Conservation (phyloP, 352 stramenopile species). For the Phytophthora cryptogea region DNA sequence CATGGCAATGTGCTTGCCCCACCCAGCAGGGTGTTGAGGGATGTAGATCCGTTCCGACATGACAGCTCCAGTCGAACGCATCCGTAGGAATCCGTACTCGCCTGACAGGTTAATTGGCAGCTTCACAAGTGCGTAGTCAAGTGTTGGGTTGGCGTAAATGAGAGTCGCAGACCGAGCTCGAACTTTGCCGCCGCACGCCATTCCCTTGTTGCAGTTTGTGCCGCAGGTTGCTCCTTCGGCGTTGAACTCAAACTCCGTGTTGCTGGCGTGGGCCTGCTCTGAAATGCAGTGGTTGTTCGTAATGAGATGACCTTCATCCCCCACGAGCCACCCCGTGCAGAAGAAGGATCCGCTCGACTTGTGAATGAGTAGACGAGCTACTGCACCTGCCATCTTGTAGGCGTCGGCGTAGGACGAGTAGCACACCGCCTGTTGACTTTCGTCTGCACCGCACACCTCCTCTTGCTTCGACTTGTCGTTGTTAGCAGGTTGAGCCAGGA, state of each 20-base stretch:
- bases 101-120: constrained; percentile 51
- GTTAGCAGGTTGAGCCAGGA: constrained; percentile 33
- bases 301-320: constrained; percentile 71
- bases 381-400: constrained; percentile 37
- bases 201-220: constrained; percentile 37
- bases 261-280: constrained; percentile 42
- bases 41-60: constrained; percentile 71
- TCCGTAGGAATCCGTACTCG: constrained; percentile 59
- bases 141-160: constrained; percentile 32
- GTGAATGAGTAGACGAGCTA: constrained; percentile 69
- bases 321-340: constrained; percentile 79
- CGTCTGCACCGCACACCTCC: constrained; percentile 65
- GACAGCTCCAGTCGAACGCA: constrained; percentile 48
- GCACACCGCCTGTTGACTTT: constrained; percentile 63
- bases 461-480: constrained; percentile 35
- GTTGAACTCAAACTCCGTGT: constrained; percentile 72
- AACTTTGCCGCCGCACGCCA: constrained; percentile 51
- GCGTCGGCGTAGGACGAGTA: constrained; percentile 28
- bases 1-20: constrained; percentile 71
- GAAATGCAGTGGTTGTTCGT: constrained; percentile 85
- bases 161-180: constrained; percentile 39
- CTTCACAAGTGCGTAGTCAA: constrained; percentile 78
- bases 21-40: constrained; percentile 63
- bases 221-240: constrained; percentile 49
- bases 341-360: constrained; percentile 59